Conservation (phyloP, 345 rosid species). For the Ricinus communis region DNA sequence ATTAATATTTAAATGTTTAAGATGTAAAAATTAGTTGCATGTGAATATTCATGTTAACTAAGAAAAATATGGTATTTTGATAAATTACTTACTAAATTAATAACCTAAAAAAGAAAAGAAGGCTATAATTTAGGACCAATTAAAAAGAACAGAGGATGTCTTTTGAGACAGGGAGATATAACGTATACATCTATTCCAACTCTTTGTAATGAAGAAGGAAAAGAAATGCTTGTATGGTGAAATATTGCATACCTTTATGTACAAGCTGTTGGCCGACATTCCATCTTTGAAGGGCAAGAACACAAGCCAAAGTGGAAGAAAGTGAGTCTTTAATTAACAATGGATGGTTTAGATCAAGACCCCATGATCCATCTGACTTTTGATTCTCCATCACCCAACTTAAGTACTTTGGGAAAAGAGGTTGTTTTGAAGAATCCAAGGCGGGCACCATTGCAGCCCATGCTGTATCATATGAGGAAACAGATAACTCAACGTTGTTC, state of each 20-base stretch:
- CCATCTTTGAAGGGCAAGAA: constrained; percentile 18
- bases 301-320: constrained; percentile 16
- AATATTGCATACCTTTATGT: constrained; percentile 6
- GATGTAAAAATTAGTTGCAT: too few relatives aligned
- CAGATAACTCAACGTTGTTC: background rate
- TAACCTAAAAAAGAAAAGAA: too few relatives aligned
- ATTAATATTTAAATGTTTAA: too few relatives aligned
- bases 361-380: constrained; percentile 19
- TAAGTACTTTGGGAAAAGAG: background rate
- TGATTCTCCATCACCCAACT: constrained; percentile 10
- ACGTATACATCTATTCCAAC: too few relatives aligned
- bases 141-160: too few relatives aligned
- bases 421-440: background rate
- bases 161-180: too few relatives aligned
- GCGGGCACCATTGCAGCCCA: background rate
- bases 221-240: too few relatives aligned
- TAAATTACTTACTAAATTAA: too few relatives aligned
- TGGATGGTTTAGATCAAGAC: constrained; percentile 4
- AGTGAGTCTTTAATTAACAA: constrained; percentile 10
- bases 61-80: too few relatives aligned
- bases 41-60: too few relatives aligned
- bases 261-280: constrained; percentile 3
- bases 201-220: too few relatives aligned
- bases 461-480: background rate
- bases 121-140: too few relatives aligned